These are phyloP conservation scores for Neurospora discreta DNA, from an alignment of 495 filamentous ascomycete species.

Conservation along the genomic window DNA sequence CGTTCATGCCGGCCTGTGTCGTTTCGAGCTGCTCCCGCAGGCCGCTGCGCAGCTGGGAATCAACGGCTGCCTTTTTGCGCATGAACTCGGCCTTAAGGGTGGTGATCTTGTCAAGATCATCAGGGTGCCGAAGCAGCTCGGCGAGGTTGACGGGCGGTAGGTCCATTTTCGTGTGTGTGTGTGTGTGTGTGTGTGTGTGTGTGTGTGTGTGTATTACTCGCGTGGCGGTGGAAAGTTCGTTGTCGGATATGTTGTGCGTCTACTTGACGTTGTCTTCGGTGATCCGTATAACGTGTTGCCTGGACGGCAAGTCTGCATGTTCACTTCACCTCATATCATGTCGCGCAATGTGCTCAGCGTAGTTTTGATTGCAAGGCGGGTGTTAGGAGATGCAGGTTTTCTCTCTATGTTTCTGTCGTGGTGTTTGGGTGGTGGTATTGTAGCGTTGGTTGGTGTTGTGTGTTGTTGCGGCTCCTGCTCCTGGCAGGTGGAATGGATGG, in stretches of 20 bases:
- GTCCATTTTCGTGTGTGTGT: slow-evolving; percentile 29
- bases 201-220: neutral
- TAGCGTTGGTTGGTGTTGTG: neutral
- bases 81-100: slow-evolving; percentile 84
- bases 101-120: slow-evolving; percentile 90
- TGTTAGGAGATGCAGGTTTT: neutral
- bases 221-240: neutral
- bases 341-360: slow-evolving; percentile 1
- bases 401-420: neutral
- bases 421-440: neutral
- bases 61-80: slow-evolving; percentile 85
- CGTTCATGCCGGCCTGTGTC: slow-evolving; percentile 81
- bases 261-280: neutral
- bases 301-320: neutral
- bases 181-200: neutral
- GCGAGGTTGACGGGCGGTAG: slow-evolving; percentile 55
- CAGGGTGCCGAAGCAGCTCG: slow-evolving; percentile 60
- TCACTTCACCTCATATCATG: slow-evolving; percentile 10
- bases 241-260: neutral
- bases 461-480: neutral
- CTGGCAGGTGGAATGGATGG: neutral
- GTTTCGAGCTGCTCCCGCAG: slow-evolving; percentile 84
- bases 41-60: slow-evolving; percentile 76
- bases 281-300: neutral
- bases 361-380: neutral